phyloP scores from a whole-genome alignment of 345 rosid genomes.

The Sapria himalayana region DNA sequence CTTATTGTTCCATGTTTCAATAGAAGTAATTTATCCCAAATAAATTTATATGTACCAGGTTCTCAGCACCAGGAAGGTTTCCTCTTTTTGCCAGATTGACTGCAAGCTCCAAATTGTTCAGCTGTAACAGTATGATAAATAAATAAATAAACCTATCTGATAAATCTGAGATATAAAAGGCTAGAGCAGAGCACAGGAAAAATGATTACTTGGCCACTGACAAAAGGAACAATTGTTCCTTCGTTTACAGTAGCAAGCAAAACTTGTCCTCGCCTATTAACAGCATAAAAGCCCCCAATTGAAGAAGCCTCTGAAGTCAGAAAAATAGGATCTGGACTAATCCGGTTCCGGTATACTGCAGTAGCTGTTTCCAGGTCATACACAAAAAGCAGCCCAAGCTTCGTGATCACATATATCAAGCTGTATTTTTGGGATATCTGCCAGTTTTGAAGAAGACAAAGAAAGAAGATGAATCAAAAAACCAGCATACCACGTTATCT shows the following conservation, averaged over 20 bases:
- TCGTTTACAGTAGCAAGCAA: constrained; percentile 76
- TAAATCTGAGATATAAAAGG: not conserved
- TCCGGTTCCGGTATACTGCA: constrained; percentile 90
- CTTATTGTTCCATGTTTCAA: too few relatives aligned
- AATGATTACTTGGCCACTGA: constrained; percentile 36
- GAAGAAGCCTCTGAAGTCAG: constrained; percentile 91
- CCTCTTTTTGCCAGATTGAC: constrained; percentile 98
- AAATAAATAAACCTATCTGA: not conserved
- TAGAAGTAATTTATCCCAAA: too few relatives aligned
- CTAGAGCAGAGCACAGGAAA: constrained; percentile 7
- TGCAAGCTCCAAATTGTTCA: constrained; percentile 95
- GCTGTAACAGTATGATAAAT: constrained; percentile 21
- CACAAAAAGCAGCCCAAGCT: constrained; percentile 89
- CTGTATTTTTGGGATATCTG: constrained; percentile 93
- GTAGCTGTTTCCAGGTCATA: constrained; percentile 95
- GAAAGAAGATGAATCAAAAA: not conserved
- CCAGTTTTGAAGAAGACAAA: too few relatives aligned
- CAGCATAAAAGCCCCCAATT: constrained; percentile 77
- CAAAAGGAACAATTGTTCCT: constrained; percentile 81
- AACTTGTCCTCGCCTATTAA: constrained; percentile 49
- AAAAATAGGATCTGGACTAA: constrained; percentile 98
- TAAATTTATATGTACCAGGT: too few relatives aligned
- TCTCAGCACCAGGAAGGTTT: constrained; percentile 99
- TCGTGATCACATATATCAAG: constrained; percentile 84
- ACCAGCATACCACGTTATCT: too few relatives aligned